Base-by-base conservation (phyloP, 2,329 filamentous ascomycete genomes). In the Fusarium miscanthi region DNA sequence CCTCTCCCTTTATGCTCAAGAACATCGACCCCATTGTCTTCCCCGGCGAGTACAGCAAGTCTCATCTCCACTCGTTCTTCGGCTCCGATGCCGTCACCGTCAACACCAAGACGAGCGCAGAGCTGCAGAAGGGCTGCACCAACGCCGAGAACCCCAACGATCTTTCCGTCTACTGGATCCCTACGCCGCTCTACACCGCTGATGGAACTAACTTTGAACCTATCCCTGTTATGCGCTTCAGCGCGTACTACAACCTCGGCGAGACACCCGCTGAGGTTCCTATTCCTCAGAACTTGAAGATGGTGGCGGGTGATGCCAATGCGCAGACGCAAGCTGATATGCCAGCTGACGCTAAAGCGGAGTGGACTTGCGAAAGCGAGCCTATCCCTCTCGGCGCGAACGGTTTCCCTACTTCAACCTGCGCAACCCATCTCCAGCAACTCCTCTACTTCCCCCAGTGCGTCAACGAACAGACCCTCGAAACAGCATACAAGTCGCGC, bases 111-210 rank as follows among this genome's bases (percentile, higher is more conserved):
- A 78, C 78, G 11, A 76, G 68, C 37, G 74, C 72, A 4, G 77
- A 71, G 61, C 79, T 86, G 2, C 83, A 84, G 43, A 71, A 76
- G 6, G 84, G 85, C 13, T 86, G 85, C 79, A 82, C 84, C 14
- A 82, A 80, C 13, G 82, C 79, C 21, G 77, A 84, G 66, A 86
- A 86, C 76, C 82, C 83, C 25, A 86, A 86, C 59, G 85, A 86
- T 63, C 76, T 85, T 3, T 85, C 82, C 0, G 77, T 81, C 8
- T 86, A 86, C 79, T 86, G 82, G 84, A 78, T 82, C 1, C 84
- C 84, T 0, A 85, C 84, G 0, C 80, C 82, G 8, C 79, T 83
- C 4, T 82, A 80, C 71, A 81, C 80, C 12, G 71, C 74, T 41
- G 72, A 80, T 27, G 78, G 79, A 40, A 74, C 66, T n/a, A 77